Evolutionary conservation across 345 rosid species (phyloP).

Genomic region (Citrus trifoliata): DNA sequence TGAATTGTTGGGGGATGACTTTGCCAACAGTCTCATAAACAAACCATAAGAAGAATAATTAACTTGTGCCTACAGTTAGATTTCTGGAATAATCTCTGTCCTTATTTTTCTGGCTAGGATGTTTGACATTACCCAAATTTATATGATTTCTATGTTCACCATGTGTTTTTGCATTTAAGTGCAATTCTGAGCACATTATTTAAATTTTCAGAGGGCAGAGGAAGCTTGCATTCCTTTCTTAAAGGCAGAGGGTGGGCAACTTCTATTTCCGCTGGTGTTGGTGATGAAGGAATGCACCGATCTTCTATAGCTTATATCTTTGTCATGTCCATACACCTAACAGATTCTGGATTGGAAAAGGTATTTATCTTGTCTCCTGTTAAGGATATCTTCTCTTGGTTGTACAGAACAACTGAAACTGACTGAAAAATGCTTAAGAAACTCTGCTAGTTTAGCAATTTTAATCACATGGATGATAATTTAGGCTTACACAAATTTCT

Average conservation of each 20-base stretch:
- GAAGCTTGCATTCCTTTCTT: constrained; percentile 83
- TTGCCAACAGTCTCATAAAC: neutral
- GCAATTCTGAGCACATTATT: constrained; percentile 12
- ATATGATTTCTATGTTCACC: neutral
- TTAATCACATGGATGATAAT: neutral
- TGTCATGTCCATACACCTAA: constrained; percentile 80
- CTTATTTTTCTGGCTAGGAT: neutral
- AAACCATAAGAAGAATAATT: neutral
- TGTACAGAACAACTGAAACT: neutral
- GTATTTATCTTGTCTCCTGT: constrained; percentile 26
- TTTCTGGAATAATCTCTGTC: neutral
- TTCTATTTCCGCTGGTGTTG: constrained; percentile 88
- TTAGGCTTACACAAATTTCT: neutral
- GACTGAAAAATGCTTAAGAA: neutral
- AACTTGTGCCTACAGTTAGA: neutral
- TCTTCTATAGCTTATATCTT: constrained; percentile 86
- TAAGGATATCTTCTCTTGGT: neutral
- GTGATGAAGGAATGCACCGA: constrained; percentile 84
- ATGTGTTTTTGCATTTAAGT: constrained; percentile 10
- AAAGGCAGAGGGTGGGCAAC: constrained; percentile 87
- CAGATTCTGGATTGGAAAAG: constrained; percentile 91
- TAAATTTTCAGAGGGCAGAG: constrained; percentile 82
- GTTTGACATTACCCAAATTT: neutral
- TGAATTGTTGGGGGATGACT: neutral
- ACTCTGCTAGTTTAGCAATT: neutral